phyloP scores from a whole-genome alignment of 2,329 filamentous ascomycete genomes.

The Aquanectria penicillioides region DNA sequence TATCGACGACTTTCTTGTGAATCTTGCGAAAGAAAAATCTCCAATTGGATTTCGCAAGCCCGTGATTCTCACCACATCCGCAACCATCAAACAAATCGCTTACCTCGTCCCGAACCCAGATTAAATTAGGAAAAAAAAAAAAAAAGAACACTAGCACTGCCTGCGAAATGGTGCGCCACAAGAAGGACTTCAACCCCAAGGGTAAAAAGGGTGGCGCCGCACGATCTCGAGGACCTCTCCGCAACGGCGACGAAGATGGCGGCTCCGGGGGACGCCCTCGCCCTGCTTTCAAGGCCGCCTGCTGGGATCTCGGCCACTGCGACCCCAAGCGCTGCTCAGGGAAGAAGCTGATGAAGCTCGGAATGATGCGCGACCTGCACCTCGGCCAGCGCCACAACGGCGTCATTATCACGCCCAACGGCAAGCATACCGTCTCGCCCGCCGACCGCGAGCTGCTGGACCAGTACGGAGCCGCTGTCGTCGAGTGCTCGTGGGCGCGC shows the following conservation, averaged over 20 bases:
- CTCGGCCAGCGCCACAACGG: conserved; percentile 92
- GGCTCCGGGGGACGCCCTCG: conserved; percentile 53
- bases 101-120: no score
- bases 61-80: no score
- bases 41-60: no score
- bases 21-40: neutral
- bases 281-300: conserved; percentile 86
- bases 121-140: no score
- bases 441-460: conserved; percentile 85
- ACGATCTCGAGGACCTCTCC: conserved; percentile 59
- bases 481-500: conserved; percentile 96
- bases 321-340: conserved; percentile 97
- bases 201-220: conserved; percentile 75
- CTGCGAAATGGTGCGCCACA: conserved; percentile 85
- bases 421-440: conserved; percentile 83
- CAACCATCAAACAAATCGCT: no score
- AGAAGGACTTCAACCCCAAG: conserved; percentile 82
- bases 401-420: conserved; percentile 95
- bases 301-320: conserved; percentile 98
- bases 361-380: conserved; percentile 91
- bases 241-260: conserved; percentile 52
- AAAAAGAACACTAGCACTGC: neutral
- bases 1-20: neutral
- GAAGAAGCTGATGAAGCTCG: conserved; percentile 91
- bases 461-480: conserved; percentile 91